Conservation (phyloP, 1,139 yeast species). For the Candida gigantensis region DNA sequence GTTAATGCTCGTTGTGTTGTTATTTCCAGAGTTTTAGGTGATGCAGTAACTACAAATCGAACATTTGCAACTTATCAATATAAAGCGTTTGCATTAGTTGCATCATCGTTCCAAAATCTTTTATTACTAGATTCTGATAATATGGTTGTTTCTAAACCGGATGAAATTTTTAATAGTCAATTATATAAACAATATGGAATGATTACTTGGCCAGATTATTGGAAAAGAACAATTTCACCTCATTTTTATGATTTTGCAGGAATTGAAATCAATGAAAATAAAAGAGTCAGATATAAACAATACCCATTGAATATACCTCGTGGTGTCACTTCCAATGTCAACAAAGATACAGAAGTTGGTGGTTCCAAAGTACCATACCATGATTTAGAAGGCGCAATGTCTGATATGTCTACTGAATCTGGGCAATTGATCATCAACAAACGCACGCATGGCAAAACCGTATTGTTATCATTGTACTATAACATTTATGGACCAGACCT, state of each 20-base stretch:
- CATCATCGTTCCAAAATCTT: constrained; percentile 43
- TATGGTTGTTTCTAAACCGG: constrained; percentile 36
- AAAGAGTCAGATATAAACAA: constrained; percentile 24
- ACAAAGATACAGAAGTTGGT: constrained; percentile 7
- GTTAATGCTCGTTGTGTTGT: constrained; percentile 33
- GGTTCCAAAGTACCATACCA: constrained; percentile 31
- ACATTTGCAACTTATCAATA: constrained; percentile 37
- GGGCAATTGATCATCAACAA: constrained; percentile 60
- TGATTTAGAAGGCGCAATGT: constrained; percentile 56
- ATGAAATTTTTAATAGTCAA: constrained; percentile 48
- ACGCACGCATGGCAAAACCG: constrained; percentile 51
- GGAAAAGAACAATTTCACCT: constrained; percentile 75
- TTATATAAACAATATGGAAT: constrained; percentile 59
- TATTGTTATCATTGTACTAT: constrained; percentile 54
- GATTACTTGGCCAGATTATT: constrained; percentile 81
- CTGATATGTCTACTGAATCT: constrained; percentile 60
- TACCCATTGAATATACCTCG: constrained; percentile 17
- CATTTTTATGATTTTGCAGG: constrained; percentile 65
- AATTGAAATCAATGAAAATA: constrained; percentile 25
- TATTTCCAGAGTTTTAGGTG: constrained; percentile 36
- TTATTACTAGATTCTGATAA: constrained; percentile 46
- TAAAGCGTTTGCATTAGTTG: constrained; percentile 40
- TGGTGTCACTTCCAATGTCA: constrained; percentile 13
- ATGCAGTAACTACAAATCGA: constrained; percentile 35
- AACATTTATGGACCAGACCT: constrained; percentile 58